Conservation (phyloP, 306 rosid genomes). For the Vigna mungo region DNA sequence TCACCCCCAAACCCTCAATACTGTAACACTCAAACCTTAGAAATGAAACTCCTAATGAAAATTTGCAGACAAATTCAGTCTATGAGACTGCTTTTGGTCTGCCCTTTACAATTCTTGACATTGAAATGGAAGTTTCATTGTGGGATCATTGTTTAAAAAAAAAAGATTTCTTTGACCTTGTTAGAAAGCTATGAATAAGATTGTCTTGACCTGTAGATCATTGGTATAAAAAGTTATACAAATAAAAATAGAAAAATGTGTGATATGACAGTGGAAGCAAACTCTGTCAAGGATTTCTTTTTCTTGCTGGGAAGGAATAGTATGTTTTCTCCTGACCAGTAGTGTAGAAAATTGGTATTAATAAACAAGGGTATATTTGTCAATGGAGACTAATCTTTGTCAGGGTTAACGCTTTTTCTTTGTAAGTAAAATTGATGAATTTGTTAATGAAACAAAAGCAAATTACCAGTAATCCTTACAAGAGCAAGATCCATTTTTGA, state of each 20-base stretch:
- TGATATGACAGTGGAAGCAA: background rate
- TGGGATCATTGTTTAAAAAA: too few species aligned
- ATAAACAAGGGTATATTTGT: background rate
- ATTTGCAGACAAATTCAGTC: too few species aligned
- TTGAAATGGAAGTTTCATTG: too few species aligned
- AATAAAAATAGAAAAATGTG: background rate
- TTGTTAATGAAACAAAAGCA: slow-evolving; percentile 6
- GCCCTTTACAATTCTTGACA: too few species aligned
- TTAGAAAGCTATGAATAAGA: too few species aligned
- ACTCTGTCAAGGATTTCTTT: background rate
- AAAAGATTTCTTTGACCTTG: too few species aligned
- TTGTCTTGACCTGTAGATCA: background rate
- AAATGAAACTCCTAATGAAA: too few species aligned
- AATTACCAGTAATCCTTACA: slow-evolving; percentile 81
- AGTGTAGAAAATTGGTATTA: background rate
- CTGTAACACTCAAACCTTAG: too few species aligned
- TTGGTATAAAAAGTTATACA: background rate
- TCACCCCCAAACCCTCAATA: too few species aligned
- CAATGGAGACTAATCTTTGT: background rate
- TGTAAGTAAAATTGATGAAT: background rate
- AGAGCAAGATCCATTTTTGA: slow-evolving; percentile 74
- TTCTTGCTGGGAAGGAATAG: background rate
- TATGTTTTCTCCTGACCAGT: background rate
- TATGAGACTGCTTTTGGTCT: too few species aligned
- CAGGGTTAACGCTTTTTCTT: background rate